phyloP scores from a whole-genome alignment of 1,284 basidiomycete species.

The Mixia osmundae region DNA sequence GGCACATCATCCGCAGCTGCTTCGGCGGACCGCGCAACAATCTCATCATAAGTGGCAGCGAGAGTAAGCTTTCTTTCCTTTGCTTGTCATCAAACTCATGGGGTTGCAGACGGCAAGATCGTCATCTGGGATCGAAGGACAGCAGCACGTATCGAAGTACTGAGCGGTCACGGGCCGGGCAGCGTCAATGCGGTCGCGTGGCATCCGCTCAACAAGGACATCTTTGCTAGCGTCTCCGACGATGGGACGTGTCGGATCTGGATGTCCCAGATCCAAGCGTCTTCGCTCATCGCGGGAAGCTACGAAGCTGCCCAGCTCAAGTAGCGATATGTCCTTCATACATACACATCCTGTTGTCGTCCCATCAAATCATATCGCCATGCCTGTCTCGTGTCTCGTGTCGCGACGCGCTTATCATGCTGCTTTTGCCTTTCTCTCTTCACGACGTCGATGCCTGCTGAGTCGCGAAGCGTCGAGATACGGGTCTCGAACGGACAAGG shows the following conservation, averaged over 20 bases:
- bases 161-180: constrained; percentile 59
- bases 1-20: constrained; percentile 68
- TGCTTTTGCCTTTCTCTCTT: too few species aligned
- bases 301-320: too few species aligned
- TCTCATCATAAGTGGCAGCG: constrained; percentile 80
- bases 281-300: too few species aligned
- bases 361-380: too few species aligned
- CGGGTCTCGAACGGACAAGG: too few species aligned
- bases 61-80: constrained; percentile 35
- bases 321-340: too few species aligned
- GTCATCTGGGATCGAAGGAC: constrained; percentile 89
- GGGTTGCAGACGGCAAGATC: constrained; percentile 30
- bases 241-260: constrained; percentile 16
- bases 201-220: constrained; percentile 56
- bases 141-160: constrained; percentile 51
- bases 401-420: too few species aligned
- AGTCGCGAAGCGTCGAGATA: too few species aligned
- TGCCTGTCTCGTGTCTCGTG: too few species aligned
- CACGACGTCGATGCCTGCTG: too few species aligned
- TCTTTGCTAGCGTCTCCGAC: constrained; percentile 44
- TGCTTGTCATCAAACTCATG: not conserved
- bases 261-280: too few species aligned
- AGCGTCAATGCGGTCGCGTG: constrained; percentile 90
- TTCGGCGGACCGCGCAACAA: constrained; percentile 80
- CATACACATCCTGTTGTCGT: too few species aligned